A percentile compares a stretch with the other conserved stretches of the same genome.
Evolutionary conservation across 2,329 filamentous ascomycete species (phyloP).

Genomic region (Cordyceps javanica): DNA sequence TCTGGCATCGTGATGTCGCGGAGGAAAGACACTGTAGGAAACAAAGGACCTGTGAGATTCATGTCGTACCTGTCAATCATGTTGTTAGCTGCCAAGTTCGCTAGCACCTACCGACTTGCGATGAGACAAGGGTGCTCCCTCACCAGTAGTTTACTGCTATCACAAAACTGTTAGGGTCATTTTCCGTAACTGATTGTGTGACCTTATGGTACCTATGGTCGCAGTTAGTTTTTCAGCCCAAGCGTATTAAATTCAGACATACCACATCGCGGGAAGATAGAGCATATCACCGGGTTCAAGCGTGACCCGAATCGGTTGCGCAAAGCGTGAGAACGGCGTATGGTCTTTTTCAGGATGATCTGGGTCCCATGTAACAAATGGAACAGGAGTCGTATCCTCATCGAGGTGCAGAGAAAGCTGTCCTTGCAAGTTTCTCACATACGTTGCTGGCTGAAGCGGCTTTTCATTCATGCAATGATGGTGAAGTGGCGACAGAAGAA

Average conservation of each 20-base stretch:
- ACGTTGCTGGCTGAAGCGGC: slow-evolving; percentile 51
- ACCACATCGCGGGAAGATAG: slow-evolving; percentile 78
- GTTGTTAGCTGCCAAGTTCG: not conserved
- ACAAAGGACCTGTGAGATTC: slow-evolving; percentile 66
- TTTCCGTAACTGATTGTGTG: slow-evolving; percentile 59
- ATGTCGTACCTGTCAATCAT: slow-evolving; percentile 61
- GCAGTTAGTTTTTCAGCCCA: not conserved
- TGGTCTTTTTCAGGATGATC: slow-evolving; percentile 44
- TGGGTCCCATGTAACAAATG: slow-evolving; percentile 71
- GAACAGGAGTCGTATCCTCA: slow-evolving; percentile 37
- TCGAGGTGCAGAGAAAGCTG: slow-evolving; percentile 30
- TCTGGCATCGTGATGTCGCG: slow-evolving; percentile 27
- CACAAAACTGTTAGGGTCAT: slow-evolving; percentile 62
- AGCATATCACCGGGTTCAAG: slow-evolving; percentile 71
- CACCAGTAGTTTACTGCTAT: slow-evolving; percentile 80
- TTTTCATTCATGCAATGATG: slow-evolving; percentile 64
- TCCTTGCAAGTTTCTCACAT: slow-evolving; percentile 33
- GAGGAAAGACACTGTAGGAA: slow-evolving; percentile 53
- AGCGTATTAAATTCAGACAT: slow-evolving; percentile 19
- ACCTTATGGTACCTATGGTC: slow-evolving; percentile 69
- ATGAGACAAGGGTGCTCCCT: slow-evolving; percentile 21
- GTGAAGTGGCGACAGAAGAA: slow-evolving; percentile 65
- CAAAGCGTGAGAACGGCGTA: slow-evolving; percentile 54
- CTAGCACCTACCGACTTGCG: no score
- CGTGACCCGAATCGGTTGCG: slow-evolving; percentile 58